phyloP scores from a whole-genome alignment of 306 rosid species.

The Erythrophleum fordii region DNA sequence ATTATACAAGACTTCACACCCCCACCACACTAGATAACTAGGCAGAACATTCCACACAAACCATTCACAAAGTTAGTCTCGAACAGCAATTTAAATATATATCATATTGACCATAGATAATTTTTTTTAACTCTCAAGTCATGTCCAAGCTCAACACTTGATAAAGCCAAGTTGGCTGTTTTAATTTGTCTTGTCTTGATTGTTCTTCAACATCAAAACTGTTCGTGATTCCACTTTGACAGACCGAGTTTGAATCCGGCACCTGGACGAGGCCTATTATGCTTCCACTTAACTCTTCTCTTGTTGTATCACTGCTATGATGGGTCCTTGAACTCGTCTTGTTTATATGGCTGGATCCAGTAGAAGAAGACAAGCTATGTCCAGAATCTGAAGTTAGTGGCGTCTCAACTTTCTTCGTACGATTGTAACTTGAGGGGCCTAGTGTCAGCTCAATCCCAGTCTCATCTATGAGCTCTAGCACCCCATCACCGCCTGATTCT shows the following conservation, averaged over 20 bases:
- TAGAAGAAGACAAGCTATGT: slow-evolving; percentile 69
- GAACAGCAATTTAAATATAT: slow-evolving; percentile 36
- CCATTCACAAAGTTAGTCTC: slow-evolving; percentile 44
- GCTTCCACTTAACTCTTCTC: slow-evolving; percentile 45
- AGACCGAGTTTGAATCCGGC: slow-evolving; percentile 44
- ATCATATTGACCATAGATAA: slow-evolving; percentile 44
- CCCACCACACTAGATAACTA: slow-evolving; percentile 35
- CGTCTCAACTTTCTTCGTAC: slow-evolving; percentile 51
- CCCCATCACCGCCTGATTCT: slow-evolving; percentile 45
- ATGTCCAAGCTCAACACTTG: slow-evolving; percentile 70
- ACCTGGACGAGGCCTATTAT: slow-evolving; percentile 41
- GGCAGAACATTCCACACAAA: slow-evolving; percentile 43
- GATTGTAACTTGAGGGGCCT: slow-evolving; percentile 70
- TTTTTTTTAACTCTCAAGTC: slow-evolving; percentile 28
- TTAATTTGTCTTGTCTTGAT: slow-evolving; percentile 56
- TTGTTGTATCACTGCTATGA: slow-evolving; percentile 32
- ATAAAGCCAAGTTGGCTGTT: slow-evolving; percentile 69
- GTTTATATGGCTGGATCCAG: slow-evolving; percentile 67
- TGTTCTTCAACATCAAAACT: slow-evolving; percentile 51
- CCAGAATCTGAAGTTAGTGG: slow-evolving; percentile 62
- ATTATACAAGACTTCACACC: slow-evolving; percentile 49
- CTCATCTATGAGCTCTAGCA: slow-evolving; percentile 63
- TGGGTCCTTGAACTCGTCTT: slow-evolving; percentile 45
- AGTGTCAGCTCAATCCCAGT: slow-evolving; percentile 74
- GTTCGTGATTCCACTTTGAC: slow-evolving; percentile 44